phyloP scores from a whole-genome alignment of 495 filamentous ascomycete species.

The Hyaloscypha bicolor region DNA sequence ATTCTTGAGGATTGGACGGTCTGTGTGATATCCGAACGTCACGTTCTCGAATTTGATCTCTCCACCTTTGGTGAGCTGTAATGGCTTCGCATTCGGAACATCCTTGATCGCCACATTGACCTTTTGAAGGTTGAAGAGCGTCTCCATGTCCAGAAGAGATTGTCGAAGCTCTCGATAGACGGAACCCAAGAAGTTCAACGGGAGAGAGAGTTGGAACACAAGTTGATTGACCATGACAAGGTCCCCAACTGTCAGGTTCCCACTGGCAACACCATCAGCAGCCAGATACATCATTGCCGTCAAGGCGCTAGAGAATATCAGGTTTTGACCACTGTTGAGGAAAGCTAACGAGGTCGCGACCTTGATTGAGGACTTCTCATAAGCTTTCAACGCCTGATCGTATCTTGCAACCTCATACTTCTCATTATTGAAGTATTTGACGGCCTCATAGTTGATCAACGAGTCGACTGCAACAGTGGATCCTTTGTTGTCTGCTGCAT shows the following conservation, averaged over 20 bases:
- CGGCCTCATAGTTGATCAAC: conserved; percentile 96
- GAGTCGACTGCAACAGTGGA: conserved; percentile 96
- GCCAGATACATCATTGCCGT: conserved; percentile 99
- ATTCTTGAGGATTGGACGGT: conserved; percentile 85
- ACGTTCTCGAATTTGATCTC: conserved; percentile 95
- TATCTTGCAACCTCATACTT: conserved; percentile 90
- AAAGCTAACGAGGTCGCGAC: conserved; percentile 90
- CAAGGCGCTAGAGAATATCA: conserved; percentile 94
- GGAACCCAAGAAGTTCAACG: conserved; percentile 92
- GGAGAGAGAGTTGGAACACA: conserved; percentile 95
- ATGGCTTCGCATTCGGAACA: conserved; percentile 65
- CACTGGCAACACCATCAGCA: conserved; percentile 81
- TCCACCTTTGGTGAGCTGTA: conserved; percentile 74
- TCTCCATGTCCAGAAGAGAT: conserved; percentile 96
- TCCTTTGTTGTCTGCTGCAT: conserved; percentile 93
- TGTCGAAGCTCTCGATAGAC: conserved; percentile 96
- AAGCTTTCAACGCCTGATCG: conserved; percentile 79
- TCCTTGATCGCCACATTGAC: conserved; percentile 91
- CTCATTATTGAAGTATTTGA: conserved; percentile 99
- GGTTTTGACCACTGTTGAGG: conserved; percentile 95
- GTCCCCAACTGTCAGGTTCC: conserved; percentile 87
- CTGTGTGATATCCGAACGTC: conserved; percentile 85
- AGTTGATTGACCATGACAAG: conserved; percentile 98
- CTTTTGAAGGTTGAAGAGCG: conserved; percentile 97
- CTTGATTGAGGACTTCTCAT: conserved; percentile 95